Base-by-base conservation (phyloP, 371 early-diverging fungal species). In the Dinochytrium kinnereticum region DNA sequence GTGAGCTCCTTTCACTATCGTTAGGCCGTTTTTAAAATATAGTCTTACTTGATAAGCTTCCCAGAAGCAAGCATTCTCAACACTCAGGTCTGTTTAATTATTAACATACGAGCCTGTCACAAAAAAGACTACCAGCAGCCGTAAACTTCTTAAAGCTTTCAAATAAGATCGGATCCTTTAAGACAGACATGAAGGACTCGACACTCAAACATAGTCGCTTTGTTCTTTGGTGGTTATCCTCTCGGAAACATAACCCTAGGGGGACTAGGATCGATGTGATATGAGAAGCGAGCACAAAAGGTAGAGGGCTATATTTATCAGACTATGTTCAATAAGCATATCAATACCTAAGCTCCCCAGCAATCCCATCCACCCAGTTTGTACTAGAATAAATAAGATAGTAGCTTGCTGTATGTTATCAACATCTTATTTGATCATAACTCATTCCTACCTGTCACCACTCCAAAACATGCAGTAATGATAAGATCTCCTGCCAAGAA, bases 101-200 rank as follows among this genome's bases (percentile, higher is more conserved):
- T 44, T 21, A 44, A 21, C 49, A 44, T 10, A 21, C 21, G 21
- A 13, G 21, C 10, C 21, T 10, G 10, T 44, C 49, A 21, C 49
- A 15, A 15, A 55, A 7, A 10, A 7, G 21, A 7, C 7, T 15
- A 55, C 70, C 70, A 55, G n/a, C 51, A 7, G 70, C 51, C 17
- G 68, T 68, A 59, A 68, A 73, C 15, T 59, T 19, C 34, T 73
- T 73, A 49, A 73, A 73, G 40, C 31, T 49, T 36, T 53, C 26
- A 57, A 68, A 73, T 19, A 68, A 40, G 10, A 28, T 30, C 24
- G 64, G 51, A n/a, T 73, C 59, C 28, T 73, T 53, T 17, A 73
- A 44, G 28, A 59, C 68, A 28, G 28, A 15, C 1, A 17, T 24
- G 34, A 73, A 73, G 0, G 57, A 73, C 17, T 26, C 49, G 28